These are phyloP conservation scores for Microglena sp. DNA, from an alignment of 139 green algal species.

Conservation along the genomic window DNA sequence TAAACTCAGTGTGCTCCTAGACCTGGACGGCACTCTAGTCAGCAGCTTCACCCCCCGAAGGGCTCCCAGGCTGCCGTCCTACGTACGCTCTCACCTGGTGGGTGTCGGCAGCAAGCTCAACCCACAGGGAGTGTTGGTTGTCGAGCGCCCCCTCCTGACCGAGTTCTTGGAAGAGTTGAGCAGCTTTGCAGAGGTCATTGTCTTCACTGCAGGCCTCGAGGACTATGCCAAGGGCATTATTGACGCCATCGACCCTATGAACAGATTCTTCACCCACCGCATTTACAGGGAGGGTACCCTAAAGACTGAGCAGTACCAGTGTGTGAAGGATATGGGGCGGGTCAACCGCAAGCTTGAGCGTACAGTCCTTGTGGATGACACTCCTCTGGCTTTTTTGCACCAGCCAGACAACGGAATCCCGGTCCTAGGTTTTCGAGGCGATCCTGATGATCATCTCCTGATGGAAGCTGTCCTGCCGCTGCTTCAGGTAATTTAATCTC, in stretches of 20 bases:
- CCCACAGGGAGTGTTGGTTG: slow-evolving; percentile 70
- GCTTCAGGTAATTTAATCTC: slow-evolving; percentile 54
- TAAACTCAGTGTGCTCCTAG: slow-evolving; percentile 70
- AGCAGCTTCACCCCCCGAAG: slow-evolving; percentile 64
- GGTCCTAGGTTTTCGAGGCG: slow-evolving; percentile 67
- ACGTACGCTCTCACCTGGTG: slow-evolving; percentile 55
- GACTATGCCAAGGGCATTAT: slow-evolving; percentile 79
- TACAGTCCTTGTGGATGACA: slow-evolving; percentile 86
- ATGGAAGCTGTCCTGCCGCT: slow-evolving; percentile 72
- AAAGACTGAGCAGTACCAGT: slow-evolving; percentile 58
- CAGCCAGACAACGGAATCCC: slow-evolving; percentile 84
- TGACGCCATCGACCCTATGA: slow-evolving; percentile 51
- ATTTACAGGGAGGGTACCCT: slow-evolving; percentile 47
- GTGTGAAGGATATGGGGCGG: slow-evolving; percentile 76
- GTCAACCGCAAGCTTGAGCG: slow-evolving; percentile 25
- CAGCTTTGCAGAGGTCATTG: slow-evolving; percentile 59
- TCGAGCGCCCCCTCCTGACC: slow-evolving; percentile 69
- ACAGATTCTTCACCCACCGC: slow-evolving; percentile 26
- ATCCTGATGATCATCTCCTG: slow-evolving; percentile 65
- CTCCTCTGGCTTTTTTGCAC: slow-evolving; percentile 72
- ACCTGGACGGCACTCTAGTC: slow-evolving; percentile 81
- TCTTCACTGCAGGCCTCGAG: slow-evolving; percentile 84
- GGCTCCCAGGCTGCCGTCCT: slow-evolving; percentile 46
- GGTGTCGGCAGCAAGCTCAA: slow-evolving; percentile 62
- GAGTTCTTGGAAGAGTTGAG: slow-evolving; percentile 59